Percentiles rank a stretch among this genome's conserved stretches.
phyloP scores from a whole-genome alignment of 495 filamentous ascomycete genomes.

The Hyaloscypha bicolor region DNA sequence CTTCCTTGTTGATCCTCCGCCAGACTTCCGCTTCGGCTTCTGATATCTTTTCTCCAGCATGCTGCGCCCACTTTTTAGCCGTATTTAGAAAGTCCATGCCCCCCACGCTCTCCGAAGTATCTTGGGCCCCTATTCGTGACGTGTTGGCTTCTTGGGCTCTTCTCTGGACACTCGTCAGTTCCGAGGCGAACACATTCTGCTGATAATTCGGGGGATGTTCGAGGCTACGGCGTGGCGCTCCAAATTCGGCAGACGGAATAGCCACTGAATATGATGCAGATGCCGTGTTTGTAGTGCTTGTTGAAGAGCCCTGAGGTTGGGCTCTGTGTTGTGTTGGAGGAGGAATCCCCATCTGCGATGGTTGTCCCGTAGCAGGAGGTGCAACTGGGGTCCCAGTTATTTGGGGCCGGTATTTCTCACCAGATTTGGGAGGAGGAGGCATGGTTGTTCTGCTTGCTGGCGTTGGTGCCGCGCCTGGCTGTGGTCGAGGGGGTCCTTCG shows the following conservation, averaged over 20 bases:
- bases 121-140: conserved; percentile 28
- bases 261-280: conserved; percentile 29
- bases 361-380: conserved; percentile 26
- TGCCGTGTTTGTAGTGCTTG: conserved; percentile 27
- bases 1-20: conserved; percentile 51
- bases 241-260: conserved; percentile 18
- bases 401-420: conserved; percentile 38
- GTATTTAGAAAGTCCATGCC: conserved; percentile 39
- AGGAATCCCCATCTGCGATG: conserved; percentile 34
- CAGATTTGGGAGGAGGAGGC: conserved; percentile 54
- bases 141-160: conserved; percentile 24
- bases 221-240: conserved; percentile 30
- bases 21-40: conserved; percentile 60
- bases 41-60: conserved; percentile 52
- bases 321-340: conserved; percentile 21
- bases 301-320: conserved; percentile 30
- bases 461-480: conserved; percentile 50
- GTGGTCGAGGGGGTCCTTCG: conserved; percentile 44
- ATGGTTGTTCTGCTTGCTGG: conserved; percentile 31
- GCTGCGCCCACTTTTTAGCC: conserved; percentile 53
- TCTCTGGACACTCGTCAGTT: conserved; percentile 36
- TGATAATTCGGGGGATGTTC: conserved; percentile 50
- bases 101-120: conserved; percentile 13
- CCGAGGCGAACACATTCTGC: conserved; percentile 51
- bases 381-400: conserved; percentile 23